Evolutionary conservation across 176 grass and related monocot species (phyloP).

Genomic region (Zoysia pacifica): DNA sequence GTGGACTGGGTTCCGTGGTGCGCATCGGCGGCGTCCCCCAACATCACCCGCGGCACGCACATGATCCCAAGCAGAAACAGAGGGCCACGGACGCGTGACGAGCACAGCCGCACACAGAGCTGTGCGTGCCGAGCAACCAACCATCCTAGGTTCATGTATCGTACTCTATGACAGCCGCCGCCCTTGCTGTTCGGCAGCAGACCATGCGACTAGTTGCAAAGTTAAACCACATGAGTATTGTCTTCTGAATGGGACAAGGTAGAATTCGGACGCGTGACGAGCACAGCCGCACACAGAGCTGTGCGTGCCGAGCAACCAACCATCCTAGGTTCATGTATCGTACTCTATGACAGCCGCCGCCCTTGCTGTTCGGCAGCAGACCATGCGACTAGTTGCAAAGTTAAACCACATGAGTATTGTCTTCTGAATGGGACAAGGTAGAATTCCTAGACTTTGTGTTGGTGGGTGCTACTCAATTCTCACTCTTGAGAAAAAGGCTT

Average conservation of each 20-base stretch:
- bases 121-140: neutral
- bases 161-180: neutral
- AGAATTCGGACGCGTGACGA: neutral
- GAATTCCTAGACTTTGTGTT: neutral
- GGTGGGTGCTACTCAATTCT: slow-evolving; percentile 1
- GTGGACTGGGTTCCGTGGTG: slow-evolving; percentile 42
- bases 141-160: slow-evolving; percentile 22
- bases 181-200: neutral
- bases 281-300: neutral
- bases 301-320: neutral
- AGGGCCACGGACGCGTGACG: neutral
- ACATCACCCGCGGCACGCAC: neutral
- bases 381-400: neutral
- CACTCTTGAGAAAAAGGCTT: neutral
- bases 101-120: neutral
- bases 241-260: slow-evolving; percentile 17
- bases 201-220: neutral
- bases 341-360: neutral
- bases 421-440: slow-evolving; percentile 13
- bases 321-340: slow-evolving; percentile 23
- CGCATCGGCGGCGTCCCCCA: neutral
- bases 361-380: neutral
- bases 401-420: neutral
- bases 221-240: neutral
- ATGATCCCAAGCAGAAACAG: neutral